Percentiles rank a stretch among this genome's conserved stretches.
These are phyloP conservation scores for Chlorella sorokiniana DNA, from an alignment of 139 green algal genomes.

Conservation along the genomic window DNA sequence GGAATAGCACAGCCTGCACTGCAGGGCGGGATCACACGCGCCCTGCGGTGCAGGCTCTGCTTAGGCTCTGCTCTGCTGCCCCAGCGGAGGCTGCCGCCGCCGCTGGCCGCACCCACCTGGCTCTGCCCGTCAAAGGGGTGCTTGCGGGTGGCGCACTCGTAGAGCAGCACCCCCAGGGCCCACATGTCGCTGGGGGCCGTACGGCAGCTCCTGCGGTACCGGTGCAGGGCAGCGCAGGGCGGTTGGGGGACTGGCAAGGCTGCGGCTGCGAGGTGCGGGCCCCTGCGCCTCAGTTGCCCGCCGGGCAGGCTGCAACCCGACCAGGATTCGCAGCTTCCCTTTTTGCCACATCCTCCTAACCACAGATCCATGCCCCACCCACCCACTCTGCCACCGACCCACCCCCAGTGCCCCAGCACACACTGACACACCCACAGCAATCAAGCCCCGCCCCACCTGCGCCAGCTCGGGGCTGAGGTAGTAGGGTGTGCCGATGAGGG, in stretches of 20 bases:
- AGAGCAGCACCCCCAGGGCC: conserved; percentile 23
- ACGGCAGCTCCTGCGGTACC: conserved; percentile 32
- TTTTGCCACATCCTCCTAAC: too few species aligned
- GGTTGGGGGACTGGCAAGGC: too few species aligned
- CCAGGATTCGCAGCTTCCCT: too few species aligned
- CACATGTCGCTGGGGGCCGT: conserved; percentile 17
- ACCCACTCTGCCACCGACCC: background rate
- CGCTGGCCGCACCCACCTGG: conserved; percentile 24
- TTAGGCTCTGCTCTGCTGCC: too few species aligned
- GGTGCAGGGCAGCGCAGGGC: background rate
- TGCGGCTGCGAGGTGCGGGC: too few species aligned
- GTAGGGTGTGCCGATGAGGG: conserved; percentile 19
- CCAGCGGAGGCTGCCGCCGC: too few species aligned
- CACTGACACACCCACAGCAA: background rate
- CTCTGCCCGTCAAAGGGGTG: conserved; percentile 22
- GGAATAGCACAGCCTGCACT: background rate
- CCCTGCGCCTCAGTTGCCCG: too few species aligned
- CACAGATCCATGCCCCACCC: too few species aligned
- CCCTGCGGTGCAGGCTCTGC: background rate
- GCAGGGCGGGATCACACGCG: background rate
- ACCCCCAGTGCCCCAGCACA: background rate
- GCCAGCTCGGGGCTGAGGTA: conserved; percentile 16
- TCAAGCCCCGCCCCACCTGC: too few species aligned
- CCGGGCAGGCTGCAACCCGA: too few species aligned
- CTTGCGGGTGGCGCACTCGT: conserved; percentile 13